Evolutionary conservation across 179 eudicot species (phyloP).

Genomic region (Spergularia azorica): DNA sequence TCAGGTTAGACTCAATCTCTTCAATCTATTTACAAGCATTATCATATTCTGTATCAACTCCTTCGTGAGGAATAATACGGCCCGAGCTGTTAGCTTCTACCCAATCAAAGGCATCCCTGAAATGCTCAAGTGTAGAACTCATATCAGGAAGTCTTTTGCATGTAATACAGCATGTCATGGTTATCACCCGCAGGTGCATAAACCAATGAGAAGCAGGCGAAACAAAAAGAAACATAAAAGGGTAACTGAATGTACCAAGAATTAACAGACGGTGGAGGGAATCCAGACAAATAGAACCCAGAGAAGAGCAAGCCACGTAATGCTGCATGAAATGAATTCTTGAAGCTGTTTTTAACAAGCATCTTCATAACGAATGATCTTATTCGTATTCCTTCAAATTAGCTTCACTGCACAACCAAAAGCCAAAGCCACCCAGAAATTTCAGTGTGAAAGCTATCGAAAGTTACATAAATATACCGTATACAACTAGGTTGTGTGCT

Average conservation of each 20-base stretch:
- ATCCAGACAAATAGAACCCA: conserved; percentile 59
- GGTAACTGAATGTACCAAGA: conserved; percentile 52
- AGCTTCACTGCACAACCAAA: conserved; percentile 71
- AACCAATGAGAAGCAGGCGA: neutral
- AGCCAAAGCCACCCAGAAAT: conserved; percentile 12
- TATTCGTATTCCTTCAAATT: conserved; percentile 87
- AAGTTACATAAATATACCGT: neutral
- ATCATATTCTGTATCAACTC: conserved; percentile 82
- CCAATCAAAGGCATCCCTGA: conserved; percentile 93
- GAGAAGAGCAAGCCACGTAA: conserved; percentile 87
- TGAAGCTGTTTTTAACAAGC: conserved; percentile 86
- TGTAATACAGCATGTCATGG: conserved; percentile 36
- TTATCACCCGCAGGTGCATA: conserved; percentile 27
- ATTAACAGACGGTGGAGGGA: conserved; percentile 66
- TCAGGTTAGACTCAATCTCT: conserved; percentile 61
- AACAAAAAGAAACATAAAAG: conserved; percentile 10
- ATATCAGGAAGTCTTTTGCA: conserved; percentile 79
- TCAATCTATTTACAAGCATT: conserved; percentile 58
- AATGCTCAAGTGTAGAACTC: conserved; percentile 54
- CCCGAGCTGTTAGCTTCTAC: conserved; percentile 85
- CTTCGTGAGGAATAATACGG: conserved; percentile 83
- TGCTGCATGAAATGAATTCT: conserved; percentile 82
- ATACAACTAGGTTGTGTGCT: conserved; percentile 7
- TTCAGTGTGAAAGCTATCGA: conserved; percentile 4
- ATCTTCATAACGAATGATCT: conserved; percentile 92